A percentile compares a stretch with the other conserved stretches of the same genome.
These are phyloP conservation scores for Debaryomyces castellii DNA, from an alignment of 805 yeast species.

Conservation along the genomic window DNA sequence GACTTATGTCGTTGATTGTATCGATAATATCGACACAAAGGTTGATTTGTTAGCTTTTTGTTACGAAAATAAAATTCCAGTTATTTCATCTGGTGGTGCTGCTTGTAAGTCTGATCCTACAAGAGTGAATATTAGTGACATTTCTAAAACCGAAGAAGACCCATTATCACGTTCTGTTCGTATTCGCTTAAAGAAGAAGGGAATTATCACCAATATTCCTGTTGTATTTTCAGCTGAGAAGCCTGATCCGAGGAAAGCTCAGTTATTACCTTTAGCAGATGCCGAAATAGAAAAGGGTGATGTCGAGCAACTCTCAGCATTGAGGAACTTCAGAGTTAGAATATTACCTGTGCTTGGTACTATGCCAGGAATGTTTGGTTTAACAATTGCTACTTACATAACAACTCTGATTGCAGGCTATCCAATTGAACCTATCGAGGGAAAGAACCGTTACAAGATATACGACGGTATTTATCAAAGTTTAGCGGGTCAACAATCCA, in stretches of 20 bases:
- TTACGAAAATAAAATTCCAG: constrained; percentile 56
- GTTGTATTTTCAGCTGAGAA: constrained; percentile 93
- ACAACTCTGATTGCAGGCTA: constrained; percentile 81
- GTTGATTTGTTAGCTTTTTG: constrained; percentile 83
- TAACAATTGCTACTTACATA: constrained; percentile 82
- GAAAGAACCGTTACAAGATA: constrained; percentile 79
- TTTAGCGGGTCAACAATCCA: constrained; percentile 81
- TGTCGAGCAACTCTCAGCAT: constrained; percentile 83
- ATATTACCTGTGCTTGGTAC: constrained; percentile 95
- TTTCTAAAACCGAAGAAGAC: constrained; percentile 89
- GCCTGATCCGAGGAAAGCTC: constrained; percentile 94
- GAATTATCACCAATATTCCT: constrained; percentile 74
- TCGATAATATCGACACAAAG: constrained; percentile 96
- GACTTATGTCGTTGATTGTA: constrained; percentile 86
- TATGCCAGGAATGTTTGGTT: constrained; percentile 95
- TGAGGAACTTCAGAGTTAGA: constrained; percentile 88
- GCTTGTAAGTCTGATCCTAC: constrained; percentile 96
- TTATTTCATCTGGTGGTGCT: constrained; percentile 94
- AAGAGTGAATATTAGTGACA: constrained; percentile 83
- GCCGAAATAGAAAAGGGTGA: constrained; percentile 77
- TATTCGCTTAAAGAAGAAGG: constrained; percentile 75
- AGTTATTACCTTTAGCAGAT: constrained; percentile 79
- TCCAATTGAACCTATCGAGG: constrained; percentile 87
- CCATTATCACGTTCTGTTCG: constrained; percentile 87
- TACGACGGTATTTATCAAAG: constrained; percentile 83